Evolutionary conservation across 2,329 filamentous ascomycete species (phyloP).

Genomic region (Sordariomycetes sp.): DNA sequence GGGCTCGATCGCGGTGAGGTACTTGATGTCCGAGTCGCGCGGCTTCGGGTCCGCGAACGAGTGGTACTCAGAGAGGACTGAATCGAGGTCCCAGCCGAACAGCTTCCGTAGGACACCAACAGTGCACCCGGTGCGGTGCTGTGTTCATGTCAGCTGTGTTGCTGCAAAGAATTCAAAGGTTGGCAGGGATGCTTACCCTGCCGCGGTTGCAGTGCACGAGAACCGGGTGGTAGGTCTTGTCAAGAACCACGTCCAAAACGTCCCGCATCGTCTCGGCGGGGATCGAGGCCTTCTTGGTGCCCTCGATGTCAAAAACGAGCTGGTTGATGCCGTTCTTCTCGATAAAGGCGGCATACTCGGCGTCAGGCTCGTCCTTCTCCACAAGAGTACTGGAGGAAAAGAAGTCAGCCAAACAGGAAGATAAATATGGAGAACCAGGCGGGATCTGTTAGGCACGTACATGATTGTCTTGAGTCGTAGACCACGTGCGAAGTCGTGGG

Average conservation of each 20-base stretch:
- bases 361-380: conserved; percentile 44
- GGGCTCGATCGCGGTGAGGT: conserved; percentile 40
- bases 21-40: conserved; percentile 49
- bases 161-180: background rate
- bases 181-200: conserved; percentile 37
- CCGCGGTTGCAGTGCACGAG: conserved; percentile 92
- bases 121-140: conserved; percentile 88
- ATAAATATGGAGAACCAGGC: background rate
- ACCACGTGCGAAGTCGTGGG: conserved; percentile 58
- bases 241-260: conserved; percentile 61
- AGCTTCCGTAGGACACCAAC: conserved; percentile 68
- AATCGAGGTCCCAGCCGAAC: conserved; percentile 52
- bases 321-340: conserved; percentile 57
- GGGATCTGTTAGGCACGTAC: conserved; percentile 30
- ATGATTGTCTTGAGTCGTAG: conserved; percentile 71
- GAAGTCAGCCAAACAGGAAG: background rate
- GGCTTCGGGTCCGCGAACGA: conserved; percentile 51
- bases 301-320: conserved; percentile 64
- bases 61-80: conserved; percentile 63
- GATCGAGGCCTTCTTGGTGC: conserved; percentile 77
- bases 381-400: conserved; percentile 43
- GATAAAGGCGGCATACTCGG: conserved; percentile 52
- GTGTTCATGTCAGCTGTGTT: background rate
- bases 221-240: conserved; percentile 66
- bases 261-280: conserved; percentile 55